Evolutionary conservation across 768 basidiomycete genomes (phyloP), one percentile per base, ranked within the genome.

Genomic region (Pleurotus sapidus): DNA sequence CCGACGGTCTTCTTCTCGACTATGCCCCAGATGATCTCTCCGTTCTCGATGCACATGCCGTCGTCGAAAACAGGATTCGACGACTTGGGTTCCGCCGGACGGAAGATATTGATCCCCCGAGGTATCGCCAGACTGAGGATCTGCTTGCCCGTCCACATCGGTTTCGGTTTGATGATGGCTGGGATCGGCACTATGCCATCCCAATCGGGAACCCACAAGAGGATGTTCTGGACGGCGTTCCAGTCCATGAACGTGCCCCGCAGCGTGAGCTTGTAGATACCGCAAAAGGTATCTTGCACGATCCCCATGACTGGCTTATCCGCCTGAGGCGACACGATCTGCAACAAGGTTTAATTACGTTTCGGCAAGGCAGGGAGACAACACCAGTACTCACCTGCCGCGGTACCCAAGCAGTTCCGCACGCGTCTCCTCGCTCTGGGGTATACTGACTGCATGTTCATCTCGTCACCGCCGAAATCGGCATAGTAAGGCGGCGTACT

Each of bases 261-360:
- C 5, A 98, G 77, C 0, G 97, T 98, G 69, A 98, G 94, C 72
- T 98, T 98, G 57, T 96, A 89, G 55, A 98, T 88, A 66, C 97
- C 97, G 67, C 95, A 97, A 1, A 99, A 86, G 0, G 97, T 98
- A 68, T 99, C 97, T 71, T 99, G 97, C 30, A 99, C 96, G 64
- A 99, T 98, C 59, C 94, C 97, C 96, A 99, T 99, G 64, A 98
- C 95, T 15, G 96, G 96, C 73, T 98, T 98, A 77, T 98, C 98
- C 50, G 96, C 96, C 80, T 99, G 97, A 0, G 97, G 97, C 5
- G 96, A 98, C 62, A 99, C 94, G 65, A 99, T 99, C 93, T 99
- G 46, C 51, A 45, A 51, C 56, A 54, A 47, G 30, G 30, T 9
- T 11, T 34, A 61, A 57, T n/a, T n/a, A n/a, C n/a, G 45, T 55